These are phyloP conservation scores for Blastocystis sp. DNA, from an alignment of 352 stramenopile genomes.

Conservation along the genomic window DNA sequence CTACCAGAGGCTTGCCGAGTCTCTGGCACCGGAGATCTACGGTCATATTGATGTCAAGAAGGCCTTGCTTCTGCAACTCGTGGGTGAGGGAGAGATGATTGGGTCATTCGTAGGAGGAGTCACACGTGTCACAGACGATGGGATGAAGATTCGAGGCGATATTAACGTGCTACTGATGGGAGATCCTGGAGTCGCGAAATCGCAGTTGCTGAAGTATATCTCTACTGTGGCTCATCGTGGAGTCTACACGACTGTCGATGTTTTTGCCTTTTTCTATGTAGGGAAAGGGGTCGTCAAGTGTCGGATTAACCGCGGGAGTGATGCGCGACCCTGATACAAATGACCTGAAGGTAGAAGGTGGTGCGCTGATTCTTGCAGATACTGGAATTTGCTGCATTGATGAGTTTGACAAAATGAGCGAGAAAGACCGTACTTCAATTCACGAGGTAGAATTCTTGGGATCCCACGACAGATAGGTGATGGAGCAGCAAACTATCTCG, in stretches of 20 bases:
- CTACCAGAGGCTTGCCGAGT: conserved; percentile 85
- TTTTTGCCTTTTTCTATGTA: not conserved
- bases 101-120: conserved; percentile 62
- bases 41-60: conserved; percentile 98
- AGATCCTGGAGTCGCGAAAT: conserved; percentile 93
- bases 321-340: conserved; percentile 83
- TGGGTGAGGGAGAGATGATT: conserved; percentile 67
- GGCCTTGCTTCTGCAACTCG: conserved; percentile 90
- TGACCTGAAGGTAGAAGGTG: conserved; percentile 79
- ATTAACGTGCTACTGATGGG: conserved; percentile 98
- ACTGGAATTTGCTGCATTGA: conserved; percentile 96
- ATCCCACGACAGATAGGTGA: conserved; percentile 73
- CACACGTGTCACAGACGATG: conserved; percentile 70
- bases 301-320: conserved; percentile 93
- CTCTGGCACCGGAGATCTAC: conserved; percentile 97
- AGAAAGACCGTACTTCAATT: conserved; percentile 92
- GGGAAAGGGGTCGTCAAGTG: conserved; percentile 93
- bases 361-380: conserved; percentile 94
- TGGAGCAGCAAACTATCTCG: conserved; percentile 97
- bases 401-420: conserved; percentile 95
- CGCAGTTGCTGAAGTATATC: conserved; percentile 97
- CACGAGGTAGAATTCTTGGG: conserved; percentile 74
- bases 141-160: conserved; percentile 93
- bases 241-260: conserved; percentile 91
- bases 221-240: conserved; percentile 85